Conservation (phyloP, 768 basidiomycete species). For the Mycena metata region DNA sequence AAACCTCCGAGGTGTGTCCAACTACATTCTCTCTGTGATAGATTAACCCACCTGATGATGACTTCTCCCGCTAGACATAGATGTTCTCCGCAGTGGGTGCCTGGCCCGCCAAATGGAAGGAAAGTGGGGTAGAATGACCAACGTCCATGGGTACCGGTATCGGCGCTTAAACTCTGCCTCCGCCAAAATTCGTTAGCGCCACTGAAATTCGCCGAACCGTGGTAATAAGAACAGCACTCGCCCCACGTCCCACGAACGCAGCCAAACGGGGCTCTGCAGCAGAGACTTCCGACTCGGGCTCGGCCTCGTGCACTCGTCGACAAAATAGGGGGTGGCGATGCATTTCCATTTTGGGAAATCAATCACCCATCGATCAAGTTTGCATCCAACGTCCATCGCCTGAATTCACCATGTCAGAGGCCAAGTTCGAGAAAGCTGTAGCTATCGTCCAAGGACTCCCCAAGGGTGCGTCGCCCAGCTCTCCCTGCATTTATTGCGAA, state of each 20-base stretch:
- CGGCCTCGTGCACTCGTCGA: background rate
- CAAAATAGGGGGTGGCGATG: background rate
- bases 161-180: constrained; percentile 4
- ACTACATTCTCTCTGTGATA: constrained; percentile 14
- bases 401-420: constrained; percentile 63
- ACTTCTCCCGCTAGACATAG: constrained; percentile 21
- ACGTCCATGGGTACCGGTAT: constrained; percentile 26
- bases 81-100: background rate
- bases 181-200: no score
- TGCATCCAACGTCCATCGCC: background rate
- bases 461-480: constrained; percentile 45
- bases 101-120: constrained; percentile 27
- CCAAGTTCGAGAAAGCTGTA: constrained; percentile 84
- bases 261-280: background rate
- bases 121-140: constrained; percentile 2
- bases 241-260: no score
- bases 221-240: no score
- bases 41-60: constrained; percentile 11
- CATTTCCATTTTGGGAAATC: background rate
- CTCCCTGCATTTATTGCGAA: no score
- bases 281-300: background rate
- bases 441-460: constrained; percentile 76
- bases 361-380: background rate
- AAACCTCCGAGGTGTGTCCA: constrained; percentile 8
- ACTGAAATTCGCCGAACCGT: no score